Conservation (phyloP, 1,284 basidiomycete species). For the Lentinula novae-zelandiae region DNA sequence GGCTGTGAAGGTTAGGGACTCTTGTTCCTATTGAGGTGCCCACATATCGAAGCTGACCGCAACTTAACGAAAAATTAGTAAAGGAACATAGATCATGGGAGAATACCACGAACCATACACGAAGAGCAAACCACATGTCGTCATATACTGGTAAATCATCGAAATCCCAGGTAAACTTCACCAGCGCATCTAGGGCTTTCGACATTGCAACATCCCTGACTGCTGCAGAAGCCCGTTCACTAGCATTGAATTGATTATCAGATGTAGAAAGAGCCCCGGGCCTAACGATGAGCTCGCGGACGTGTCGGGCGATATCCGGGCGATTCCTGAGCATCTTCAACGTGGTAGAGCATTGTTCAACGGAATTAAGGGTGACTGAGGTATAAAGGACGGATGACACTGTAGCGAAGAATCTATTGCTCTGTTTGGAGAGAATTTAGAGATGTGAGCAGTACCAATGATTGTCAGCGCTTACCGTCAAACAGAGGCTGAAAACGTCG, state of each 20-base stretch:
- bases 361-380: slow-evolving; percentile 46
- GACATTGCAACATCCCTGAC: slow-evolving; percentile 43
- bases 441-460: slow-evolving; percentile 1
- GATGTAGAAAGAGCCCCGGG: slow-evolving; percentile 31
- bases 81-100: neutral
- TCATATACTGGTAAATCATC: slow-evolving; percentile 63
- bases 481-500: slow-evolving; percentile 54
- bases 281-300: slow-evolving; percentile 50
- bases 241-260: slow-evolving; percentile 27
- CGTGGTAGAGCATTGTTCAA: slow-evolving; percentile 56
- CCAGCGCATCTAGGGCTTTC: slow-evolving; percentile 53
- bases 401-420: slow-evolving; percentile 42
- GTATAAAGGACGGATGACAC: slow-evolving; percentile 59
- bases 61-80: slow-evolving; percentile 35
- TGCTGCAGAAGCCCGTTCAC: slow-evolving; percentile 39
- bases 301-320: slow-evolving; percentile 59
- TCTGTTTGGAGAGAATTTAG: slow-evolving; percentile 24
- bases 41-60: slow-evolving; percentile 56
- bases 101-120: slow-evolving; percentile 45
- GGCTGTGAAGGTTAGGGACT: slow-evolving; percentile 51
- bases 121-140: slow-evolving; percentile 70
- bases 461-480: slow-evolving; percentile 42
- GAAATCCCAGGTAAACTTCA: slow-evolving; percentile 64
- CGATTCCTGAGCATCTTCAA: slow-evolving; percentile 54
- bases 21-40: slow-evolving; percentile 58